Evolutionary conservation across 805 yeast genomes (phyloP).

Genomic region (Wickerhamomyces bisporus): DNA sequence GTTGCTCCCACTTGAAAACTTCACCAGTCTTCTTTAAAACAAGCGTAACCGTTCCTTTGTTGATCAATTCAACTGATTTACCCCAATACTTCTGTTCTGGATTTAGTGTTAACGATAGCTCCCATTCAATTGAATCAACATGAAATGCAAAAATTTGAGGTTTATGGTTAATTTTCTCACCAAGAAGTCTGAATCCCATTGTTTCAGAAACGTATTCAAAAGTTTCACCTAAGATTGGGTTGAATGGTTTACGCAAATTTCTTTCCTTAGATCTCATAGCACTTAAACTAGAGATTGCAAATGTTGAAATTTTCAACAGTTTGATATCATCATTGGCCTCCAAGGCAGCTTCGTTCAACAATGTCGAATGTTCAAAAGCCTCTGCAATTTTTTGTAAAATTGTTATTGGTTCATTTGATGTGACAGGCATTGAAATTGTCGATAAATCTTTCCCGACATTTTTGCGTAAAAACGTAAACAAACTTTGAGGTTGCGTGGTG

Average conservation of each 20-base stretch:
- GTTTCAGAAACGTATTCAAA: conserved; percentile 87
- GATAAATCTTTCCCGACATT: conserved; percentile 90
- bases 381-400: conserved; percentile 79
- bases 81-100: conserved; percentile 95
- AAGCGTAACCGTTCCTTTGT: conserved; percentile 64
- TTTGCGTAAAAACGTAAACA: conserved; percentile 74
- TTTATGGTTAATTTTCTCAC: conserved; percentile 85
- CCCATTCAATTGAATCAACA: conserved; percentile 74
- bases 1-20: conserved; percentile 70
- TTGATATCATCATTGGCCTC: conserved; percentile 47
- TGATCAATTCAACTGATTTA: conserved; percentile 77
- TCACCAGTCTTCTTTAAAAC: conserved; percentile 59
- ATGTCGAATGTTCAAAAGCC: conserved; percentile 64
- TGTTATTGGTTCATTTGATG: conserved; percentile 87
- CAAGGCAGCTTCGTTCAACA: conserved; percentile 56
- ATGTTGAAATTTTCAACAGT: conserved; percentile 66
- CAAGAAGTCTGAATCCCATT: conserved; percentile 61
- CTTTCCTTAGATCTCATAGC: conserved; percentile 70
- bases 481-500: conserved; percentile 70
- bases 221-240: conserved; percentile 91
- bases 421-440: conserved; percentile 87
- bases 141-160: conserved; percentile 83
- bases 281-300: conserved; percentile 74
- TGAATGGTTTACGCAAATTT: conserved; percentile 84
- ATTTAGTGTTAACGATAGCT: conserved; percentile 51